Conservation (phyloP, 495 filamentous ascomycete species). For the Penicillium canariense region DNA sequence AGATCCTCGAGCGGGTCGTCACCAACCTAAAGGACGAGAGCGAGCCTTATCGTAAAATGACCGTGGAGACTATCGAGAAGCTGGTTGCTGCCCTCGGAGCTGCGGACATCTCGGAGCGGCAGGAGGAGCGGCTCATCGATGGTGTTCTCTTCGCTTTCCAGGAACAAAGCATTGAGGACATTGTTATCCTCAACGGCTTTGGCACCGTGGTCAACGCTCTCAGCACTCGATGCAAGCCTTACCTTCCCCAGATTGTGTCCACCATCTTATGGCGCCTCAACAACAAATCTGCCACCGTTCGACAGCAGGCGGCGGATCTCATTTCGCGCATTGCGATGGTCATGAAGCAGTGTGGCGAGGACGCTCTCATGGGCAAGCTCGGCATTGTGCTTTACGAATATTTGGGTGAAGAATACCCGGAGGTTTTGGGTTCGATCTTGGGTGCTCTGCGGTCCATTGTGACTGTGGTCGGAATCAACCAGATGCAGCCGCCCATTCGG, state of each 20-base stretch:
- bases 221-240: conserved; percentile 90
- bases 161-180: conserved; percentile 95
- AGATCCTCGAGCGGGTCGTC: conserved; percentile 91
- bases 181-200: conserved; percentile 97
- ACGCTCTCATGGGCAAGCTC: conserved; percentile 92
- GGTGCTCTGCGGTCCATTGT: conserved; percentile 95
- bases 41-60: conserved; percentile 99
- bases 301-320: conserved; percentile 95
- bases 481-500: conserved; percentile 98
- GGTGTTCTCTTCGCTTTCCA: conserved; percentile 98
- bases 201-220: conserved; percentile 96
- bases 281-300: conserved; percentile 94
- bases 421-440: conserved; percentile 95
- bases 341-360: conserved; percentile 98
- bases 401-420: conserved; percentile 97
- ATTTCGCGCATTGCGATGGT: conserved; percentile 96
- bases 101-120: conserved; percentile 85
- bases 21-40: conserved; percentile 97
- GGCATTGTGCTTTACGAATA: conserved; percentile 98
- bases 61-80: conserved; percentile 95
- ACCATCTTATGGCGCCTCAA: conserved; percentile 97
- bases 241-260: conserved; percentile 91
- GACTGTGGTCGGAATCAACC: conserved; percentile 95
- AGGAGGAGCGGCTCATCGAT: conserved; percentile 92
- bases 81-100: conserved; percentile 88